These are phyloP conservation scores for Microbotryum intermedium DNA, from an alignment of 1,284 basidiomycete genomes.

Conservation along the genomic window DNA sequence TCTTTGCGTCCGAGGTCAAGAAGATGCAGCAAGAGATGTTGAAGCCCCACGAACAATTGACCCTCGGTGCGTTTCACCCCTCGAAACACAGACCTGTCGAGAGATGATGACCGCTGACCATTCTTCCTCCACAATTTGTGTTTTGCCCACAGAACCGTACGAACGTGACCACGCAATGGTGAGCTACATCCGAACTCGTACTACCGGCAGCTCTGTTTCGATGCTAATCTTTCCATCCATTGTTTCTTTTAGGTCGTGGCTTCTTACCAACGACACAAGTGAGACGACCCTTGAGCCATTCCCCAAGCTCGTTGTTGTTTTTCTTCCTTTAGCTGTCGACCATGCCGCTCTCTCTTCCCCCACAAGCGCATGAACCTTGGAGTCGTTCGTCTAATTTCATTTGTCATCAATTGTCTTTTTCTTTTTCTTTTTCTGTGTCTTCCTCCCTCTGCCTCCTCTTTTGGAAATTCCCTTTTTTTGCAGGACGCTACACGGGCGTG, in stretches of 20 bases:
- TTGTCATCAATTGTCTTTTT: not conserved
- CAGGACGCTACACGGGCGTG: too few species aligned
- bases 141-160: conserved; percentile 49
- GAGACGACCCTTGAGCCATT: not conserved
- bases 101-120: conserved; percentile 32
- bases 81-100: conserved; percentile 39
- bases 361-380: not conserved
- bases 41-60: conserved; percentile 90
- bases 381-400: not conserved
- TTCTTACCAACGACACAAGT: not conserved
- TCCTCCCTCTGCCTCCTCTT: not conserved
- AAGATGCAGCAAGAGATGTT: conserved; percentile 70
- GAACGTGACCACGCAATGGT: conserved; percentile 46
- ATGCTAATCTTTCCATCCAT: not conserved
- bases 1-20: conserved; percentile 85
- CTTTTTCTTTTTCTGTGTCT: not conserved
- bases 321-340: not conserved
- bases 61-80: conserved; percentile 37
- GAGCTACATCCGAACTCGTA: conserved; percentile 35
- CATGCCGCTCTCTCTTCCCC: not conserved
- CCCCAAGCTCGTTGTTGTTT: not conserved
- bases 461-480: too few species aligned
- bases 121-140: not conserved
- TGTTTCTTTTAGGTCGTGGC: not conserved
- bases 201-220: not conserved